phyloP scores from a whole-genome alignment of 208 protist genomes.

The Lotmaria passim region DNA sequence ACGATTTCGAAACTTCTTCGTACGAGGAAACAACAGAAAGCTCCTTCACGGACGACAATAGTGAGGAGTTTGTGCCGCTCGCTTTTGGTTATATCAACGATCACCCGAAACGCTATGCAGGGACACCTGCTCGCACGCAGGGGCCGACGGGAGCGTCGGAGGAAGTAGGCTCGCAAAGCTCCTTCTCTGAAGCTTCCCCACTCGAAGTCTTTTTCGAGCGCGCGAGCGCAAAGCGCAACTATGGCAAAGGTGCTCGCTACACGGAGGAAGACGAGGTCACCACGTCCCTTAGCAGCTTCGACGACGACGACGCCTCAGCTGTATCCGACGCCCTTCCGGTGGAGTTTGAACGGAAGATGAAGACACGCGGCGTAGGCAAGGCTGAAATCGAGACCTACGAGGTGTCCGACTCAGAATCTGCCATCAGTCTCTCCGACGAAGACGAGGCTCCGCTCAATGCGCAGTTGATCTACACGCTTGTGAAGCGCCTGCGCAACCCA shows the following conservation, averaged over 20 bases:
- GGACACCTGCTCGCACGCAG: slow-evolving; percentile 20
- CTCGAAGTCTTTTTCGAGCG: slow-evolving; percentile 26
- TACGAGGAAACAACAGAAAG: slow-evolving; percentile 36
- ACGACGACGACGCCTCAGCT: slow-evolving; percentile 24
- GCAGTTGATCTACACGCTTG: slow-evolving; percentile 46
- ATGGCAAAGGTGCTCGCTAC: slow-evolving; percentile 13
- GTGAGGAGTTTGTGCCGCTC: slow-evolving; percentile 62
- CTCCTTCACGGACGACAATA: slow-evolving; percentile 60
- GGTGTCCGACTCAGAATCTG: slow-evolving; percentile 19
- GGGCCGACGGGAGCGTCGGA: slow-evolving; percentile 26
- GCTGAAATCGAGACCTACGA: slow-evolving; percentile 16
- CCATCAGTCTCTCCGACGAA: slow-evolving; percentile 30
- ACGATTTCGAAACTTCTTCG: slow-evolving; percentile 37
- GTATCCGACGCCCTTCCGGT: slow-evolving; percentile 19
- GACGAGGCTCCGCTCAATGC: slow-evolving; percentile 55
- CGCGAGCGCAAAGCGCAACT: slow-evolving; percentile 15
- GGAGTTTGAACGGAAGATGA: slow-evolving; percentile 27
- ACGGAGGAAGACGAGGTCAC: slow-evolving; percentile 9
- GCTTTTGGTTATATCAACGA: slow-evolving; percentile 55
- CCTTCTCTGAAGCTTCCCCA: slow-evolving; percentile 21
- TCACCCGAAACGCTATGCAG: slow-evolving; percentile 29
- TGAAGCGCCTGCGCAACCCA: slow-evolving; percentile 34
- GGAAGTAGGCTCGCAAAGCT: slow-evolving; percentile 17
- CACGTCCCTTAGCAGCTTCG: slow-evolving; percentile 12
- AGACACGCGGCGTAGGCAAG: slow-evolving; percentile 20